Evolutionary conservation across 768 basidiomycete genomes (phyloP), one percentile per base, ranked within the genome.

Genomic region (Kwoniella sp.): DNA sequence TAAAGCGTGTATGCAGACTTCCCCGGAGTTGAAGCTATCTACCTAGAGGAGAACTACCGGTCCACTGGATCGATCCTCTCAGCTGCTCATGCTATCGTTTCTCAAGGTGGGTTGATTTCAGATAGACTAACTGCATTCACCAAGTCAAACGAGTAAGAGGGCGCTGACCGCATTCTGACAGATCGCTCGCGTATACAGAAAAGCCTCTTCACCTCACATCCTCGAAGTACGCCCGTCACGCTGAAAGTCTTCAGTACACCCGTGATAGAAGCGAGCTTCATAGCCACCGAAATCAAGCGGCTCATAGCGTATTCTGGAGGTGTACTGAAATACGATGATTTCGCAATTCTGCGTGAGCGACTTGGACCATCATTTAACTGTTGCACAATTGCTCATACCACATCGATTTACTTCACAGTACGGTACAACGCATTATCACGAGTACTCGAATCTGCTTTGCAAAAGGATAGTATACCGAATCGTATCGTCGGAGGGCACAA

Each of bases 21-120:
- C 73, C 79, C 84, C 0, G 80, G 83, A 0, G 87, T 88, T 0
- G 69, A 83, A 65, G 88, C 90, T 71, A 86, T 95, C 48, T 85
- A 89, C 47, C 82, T 94, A 7, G 91, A 93, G 76, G 84, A 91
- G 74, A 93, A 93, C 75, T 95, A 93, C 80, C 87, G 93, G 11
- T 92, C 90, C 0, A 92, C 91, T 0, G 87, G 84, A 0, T 83
- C 88, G 0, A 93, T 95, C 61, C 81, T 95, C 5, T 84, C 84
- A 1, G 85, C 87, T 2, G 89, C 89, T 57, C 74, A 90, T 5
- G 90, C 90, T 1, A 88, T 95, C 64, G 87, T 93, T n/a, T 82
- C 87, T 0, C 88, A 93, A 87, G 92, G 91, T 88, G 66, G 13
- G 78, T 69, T 17, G 41, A 3, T 45, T 17, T 20, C 41, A 2